phyloP scores from a whole-genome alignment of 768 basidiomycete genomes.

The Rhizopogon roseolus region DNA sequence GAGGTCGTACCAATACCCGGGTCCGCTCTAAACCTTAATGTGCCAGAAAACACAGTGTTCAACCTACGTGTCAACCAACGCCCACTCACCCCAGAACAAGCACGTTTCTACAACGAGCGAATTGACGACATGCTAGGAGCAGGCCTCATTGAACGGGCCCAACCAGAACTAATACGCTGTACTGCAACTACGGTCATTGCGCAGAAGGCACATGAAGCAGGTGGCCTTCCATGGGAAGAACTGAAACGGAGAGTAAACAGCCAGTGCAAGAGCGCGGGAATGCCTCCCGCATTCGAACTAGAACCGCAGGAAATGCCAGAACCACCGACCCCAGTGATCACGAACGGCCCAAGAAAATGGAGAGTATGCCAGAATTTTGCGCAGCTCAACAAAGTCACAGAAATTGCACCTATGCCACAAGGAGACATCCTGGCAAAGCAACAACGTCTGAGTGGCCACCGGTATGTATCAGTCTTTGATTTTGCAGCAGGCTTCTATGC shows the following conservation, averaged over 20 bases:
- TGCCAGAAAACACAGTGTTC: not conserved
- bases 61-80: not conserved
- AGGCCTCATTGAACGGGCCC: not conserved
- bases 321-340: too few species aligned
- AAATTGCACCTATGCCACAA: conserved; percentile 27
- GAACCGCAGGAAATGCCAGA: not conserved
- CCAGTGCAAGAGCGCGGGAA: not conserved
- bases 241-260: conserved; percentile 30
- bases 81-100: not conserved
- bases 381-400: conserved; percentile 18
- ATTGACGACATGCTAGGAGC: not conserved
- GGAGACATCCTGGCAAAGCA: conserved; percentile 38
- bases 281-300: not conserved
- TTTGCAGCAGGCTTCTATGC: conserved; percentile 35
- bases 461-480: conserved; percentile 32
- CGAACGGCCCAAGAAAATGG: conserved; percentile 21
- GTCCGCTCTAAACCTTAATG: not conserved
- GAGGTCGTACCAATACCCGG: conserved; percentile 28
- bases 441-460: conserved; percentile 28
- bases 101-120: not conserved
- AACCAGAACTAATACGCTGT: not conserved
- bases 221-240: conserved; percentile 27
- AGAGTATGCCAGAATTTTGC: conserved; percentile 34
- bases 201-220: conserved; percentile 28
- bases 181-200: conserved; percentile 26